Conservation (phyloP, 352 stramenopile genomes). For the Phytopythium aichiense region DNA sequence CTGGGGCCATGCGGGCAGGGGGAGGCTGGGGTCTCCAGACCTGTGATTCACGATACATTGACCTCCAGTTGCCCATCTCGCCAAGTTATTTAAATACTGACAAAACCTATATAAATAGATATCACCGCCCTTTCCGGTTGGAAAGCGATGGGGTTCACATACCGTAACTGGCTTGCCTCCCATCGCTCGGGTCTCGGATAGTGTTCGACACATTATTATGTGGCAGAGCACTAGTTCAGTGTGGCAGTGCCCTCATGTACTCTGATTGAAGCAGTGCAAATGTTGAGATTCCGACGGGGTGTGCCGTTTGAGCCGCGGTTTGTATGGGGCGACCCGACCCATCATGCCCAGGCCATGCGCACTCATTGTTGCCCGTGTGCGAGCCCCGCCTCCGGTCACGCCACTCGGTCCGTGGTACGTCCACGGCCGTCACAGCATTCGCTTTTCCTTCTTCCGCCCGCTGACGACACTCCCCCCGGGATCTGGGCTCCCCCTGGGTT, state of each 20-base stretch:
- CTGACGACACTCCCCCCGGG: neutral
- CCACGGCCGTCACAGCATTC: neutral
- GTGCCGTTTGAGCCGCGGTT: neutral
- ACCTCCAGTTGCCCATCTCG: neutral
- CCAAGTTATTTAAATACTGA: neutral
- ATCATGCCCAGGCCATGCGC: neutral
- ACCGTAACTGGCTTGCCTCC: constrained; percentile 11
- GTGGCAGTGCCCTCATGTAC: neutral
- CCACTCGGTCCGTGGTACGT: neutral
- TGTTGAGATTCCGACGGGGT: neutral
- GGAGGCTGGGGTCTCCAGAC: constrained; percentile 3
- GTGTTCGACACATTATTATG: neutral
- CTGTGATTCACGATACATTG: neutral
- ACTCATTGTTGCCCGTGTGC: too few relatives aligned
- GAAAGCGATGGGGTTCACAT: neutral
- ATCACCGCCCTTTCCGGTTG: neutral
- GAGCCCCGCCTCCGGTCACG: neutral
- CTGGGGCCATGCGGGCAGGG: neutral
- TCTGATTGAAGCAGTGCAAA: neutral
- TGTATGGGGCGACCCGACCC: neutral
- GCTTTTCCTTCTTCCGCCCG: neutral
- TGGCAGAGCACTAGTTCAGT: neutral
- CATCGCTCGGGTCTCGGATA: neutral
- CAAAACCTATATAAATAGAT: neutral
- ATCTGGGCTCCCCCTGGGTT: neutral